phyloP scores from a whole-genome alignment of 2,329 filamentous ascomycete genomes.

The Monosporascus sp. region DNA sequence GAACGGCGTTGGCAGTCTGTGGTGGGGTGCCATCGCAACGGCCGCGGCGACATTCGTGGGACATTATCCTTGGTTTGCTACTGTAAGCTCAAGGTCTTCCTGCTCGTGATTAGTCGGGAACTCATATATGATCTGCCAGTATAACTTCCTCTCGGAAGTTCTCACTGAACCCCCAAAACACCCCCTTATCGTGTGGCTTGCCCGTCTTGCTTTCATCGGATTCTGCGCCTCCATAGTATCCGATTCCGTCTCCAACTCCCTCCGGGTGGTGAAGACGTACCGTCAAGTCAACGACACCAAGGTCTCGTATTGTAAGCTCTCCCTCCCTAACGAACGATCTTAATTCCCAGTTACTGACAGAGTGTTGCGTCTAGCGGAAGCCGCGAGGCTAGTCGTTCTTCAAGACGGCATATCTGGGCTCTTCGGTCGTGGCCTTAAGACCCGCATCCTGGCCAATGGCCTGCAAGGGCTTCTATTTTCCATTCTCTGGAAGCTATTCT shows the following conservation, averaged over 20 bases:
- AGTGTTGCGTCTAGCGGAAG: constrained; percentile 28
- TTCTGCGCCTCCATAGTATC: constrained; percentile 41
- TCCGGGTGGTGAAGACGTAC: constrained; percentile 44
- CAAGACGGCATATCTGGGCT: constrained; percentile 37
- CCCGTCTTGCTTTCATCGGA: constrained; percentile 37
- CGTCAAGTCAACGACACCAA: constrained; percentile 43
- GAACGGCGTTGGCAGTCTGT: constrained; percentile 39
- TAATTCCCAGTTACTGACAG: neutral
- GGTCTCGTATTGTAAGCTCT: constrained; percentile 36
- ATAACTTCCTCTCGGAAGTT: constrained; percentile 35
- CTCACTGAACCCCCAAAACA: constrained; percentile 36
- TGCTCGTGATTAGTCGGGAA: too few relatives aligned
- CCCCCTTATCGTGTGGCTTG: constrained; percentile 34
- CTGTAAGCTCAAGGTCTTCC: constrained; percentile 22
- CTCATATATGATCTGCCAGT: constrained; percentile 21
- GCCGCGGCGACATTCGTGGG: constrained; percentile 43
- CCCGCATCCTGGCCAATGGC: constrained; percentile 42
- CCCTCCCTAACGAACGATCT: neutral
- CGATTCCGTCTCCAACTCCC: constrained; percentile 40
- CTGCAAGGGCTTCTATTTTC: constrained; percentile 42
- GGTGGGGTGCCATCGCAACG: constrained; percentile 45
- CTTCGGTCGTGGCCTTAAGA: constrained; percentile 40
- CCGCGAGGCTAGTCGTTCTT: constrained; percentile 32
- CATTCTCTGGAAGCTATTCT: constrained; percentile 43
- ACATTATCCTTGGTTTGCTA: constrained; percentile 46